phyloP scores from a whole-genome alignment of 2,329 filamentous ascomycete genomes.

The Botrytis galanthina region DNA sequence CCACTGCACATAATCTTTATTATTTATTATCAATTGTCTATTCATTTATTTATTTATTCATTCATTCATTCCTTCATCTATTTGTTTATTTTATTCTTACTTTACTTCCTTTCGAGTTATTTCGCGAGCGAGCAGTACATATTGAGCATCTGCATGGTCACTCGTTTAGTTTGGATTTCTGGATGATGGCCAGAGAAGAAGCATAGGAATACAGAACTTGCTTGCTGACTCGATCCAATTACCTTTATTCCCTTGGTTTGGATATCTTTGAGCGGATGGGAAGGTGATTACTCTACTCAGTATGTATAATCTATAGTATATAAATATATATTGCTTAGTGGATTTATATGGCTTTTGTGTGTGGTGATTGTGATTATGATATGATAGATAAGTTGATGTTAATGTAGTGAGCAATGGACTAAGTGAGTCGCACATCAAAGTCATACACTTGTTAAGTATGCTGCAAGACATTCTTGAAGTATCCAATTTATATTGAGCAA shows the following conservation, averaged over 20 bases:
- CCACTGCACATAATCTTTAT: background rate
- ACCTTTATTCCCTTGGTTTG: background rate
- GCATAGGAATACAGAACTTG: background rate
- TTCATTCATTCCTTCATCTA: background rate
- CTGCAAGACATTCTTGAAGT: background rate
- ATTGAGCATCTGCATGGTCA: background rate
- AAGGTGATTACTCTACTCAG: background rate
- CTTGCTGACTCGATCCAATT: background rate
- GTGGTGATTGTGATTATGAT: background rate
- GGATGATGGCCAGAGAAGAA: background rate
- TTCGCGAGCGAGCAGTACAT: background rate
- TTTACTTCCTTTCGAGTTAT: background rate
- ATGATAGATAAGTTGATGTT: background rate
- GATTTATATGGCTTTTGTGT: background rate
- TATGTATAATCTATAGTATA: background rate
- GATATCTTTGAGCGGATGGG: background rate
- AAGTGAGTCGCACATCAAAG: background rate
- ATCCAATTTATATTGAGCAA: background rate
- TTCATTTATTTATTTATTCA: background rate
- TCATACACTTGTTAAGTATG: background rate
- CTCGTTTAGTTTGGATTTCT: background rate
- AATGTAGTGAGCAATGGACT: background rate
- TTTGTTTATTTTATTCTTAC: background rate
- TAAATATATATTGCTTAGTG: background rate
- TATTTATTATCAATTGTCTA: background rate